A percentile compares a stretch with the other conserved stretches of the same genome.
These are phyloP conservation scores for Dovyalis caffra DNA, from an alignment of 345 rosid species.

Conservation along the genomic window DNA sequence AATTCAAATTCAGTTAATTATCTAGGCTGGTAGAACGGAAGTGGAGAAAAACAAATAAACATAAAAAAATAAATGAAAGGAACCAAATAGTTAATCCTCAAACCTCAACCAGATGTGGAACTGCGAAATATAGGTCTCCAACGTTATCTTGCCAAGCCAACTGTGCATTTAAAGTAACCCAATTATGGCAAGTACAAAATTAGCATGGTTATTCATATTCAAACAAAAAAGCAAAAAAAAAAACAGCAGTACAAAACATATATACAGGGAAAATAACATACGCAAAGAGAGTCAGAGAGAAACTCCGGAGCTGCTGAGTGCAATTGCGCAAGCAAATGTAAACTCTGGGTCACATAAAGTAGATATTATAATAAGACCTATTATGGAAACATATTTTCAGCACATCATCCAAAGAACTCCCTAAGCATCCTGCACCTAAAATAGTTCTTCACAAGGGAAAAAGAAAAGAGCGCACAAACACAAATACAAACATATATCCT, in stretches of 20 bases:
- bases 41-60: not conserved
- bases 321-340: conserved; percentile 90
- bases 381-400: not conserved
- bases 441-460: not conserved
- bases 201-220: not conserved
- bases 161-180: conserved; percentile 29
- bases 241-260: not conserved
- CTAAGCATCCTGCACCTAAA: not conserved
- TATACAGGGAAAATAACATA: conserved; percentile 38
- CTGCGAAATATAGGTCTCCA: conserved; percentile 95
- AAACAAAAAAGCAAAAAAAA: not conserved
- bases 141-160: conserved; percentile 94
- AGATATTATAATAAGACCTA: conserved; percentile 21
- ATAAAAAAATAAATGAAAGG: not conserved
- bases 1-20: not conserved
- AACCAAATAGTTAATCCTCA: conserved; percentile 16
- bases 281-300: conserved; percentile 82
- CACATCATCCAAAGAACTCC: conserved; percentile 3
- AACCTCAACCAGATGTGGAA: conserved; percentile 99
- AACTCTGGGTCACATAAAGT: conserved; percentile 49
- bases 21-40: not conserved
- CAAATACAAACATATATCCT: not conserved
- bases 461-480: not conserved
- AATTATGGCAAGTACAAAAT: conserved; percentile 22
- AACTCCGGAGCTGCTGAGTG: conserved; percentile 74